A percentile compares a stretch with the other conserved stretches of the same genome.
Evolutionary conservation across 495 filamentous ascomycete species (phyloP).

Genomic region (Talaromyces thailandensis): DNA sequence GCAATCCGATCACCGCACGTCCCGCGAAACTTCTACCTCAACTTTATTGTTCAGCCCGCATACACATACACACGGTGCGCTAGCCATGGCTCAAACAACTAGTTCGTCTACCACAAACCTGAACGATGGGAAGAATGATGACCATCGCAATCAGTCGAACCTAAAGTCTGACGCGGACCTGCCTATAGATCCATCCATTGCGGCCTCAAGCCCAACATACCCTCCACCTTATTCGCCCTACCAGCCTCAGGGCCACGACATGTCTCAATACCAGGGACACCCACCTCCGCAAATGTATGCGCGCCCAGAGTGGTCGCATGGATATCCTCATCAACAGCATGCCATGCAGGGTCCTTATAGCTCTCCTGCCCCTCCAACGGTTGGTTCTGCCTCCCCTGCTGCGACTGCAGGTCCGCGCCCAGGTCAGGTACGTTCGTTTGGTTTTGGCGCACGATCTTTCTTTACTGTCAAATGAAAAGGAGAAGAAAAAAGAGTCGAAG

Average conservation of each 20-base stretch:
- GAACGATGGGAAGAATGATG: constrained; percentile 64
- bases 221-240: constrained; percentile 81
- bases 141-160: constrained; percentile 53
- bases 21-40: constrained; percentile 58
- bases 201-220: constrained; percentile 86
- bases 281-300: constrained; percentile 59
- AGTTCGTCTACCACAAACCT: constrained; percentile 79
- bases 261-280: constrained; percentile 58
- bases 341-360: constrained; percentile 54
- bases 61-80: constrained; percentile 65
- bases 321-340: constrained; percentile 57
- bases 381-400: constrained; percentile 48
- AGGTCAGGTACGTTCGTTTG: constrained; percentile 61
- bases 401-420: constrained; percentile 54
- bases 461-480: constrained; percentile 7
- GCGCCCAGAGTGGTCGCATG: constrained; percentile 74
- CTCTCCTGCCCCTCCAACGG: constrained; percentile 47
- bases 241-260: constrained; percentile 69
- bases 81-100: constrained; percentile 94
- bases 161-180: constrained; percentile 89
- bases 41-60: constrained; percentile 59
- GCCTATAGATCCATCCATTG: constrained; percentile 98
- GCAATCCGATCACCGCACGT: constrained; percentile 50
- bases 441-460: constrained; percentile 14
- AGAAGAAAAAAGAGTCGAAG: background rate